Percentiles rank a stretch among this genome's conserved stretches.
Evolutionary conservation across 2,329 filamentous ascomycete species (phyloP).

Genomic region (Gliomastix tumulicola): DNA sequence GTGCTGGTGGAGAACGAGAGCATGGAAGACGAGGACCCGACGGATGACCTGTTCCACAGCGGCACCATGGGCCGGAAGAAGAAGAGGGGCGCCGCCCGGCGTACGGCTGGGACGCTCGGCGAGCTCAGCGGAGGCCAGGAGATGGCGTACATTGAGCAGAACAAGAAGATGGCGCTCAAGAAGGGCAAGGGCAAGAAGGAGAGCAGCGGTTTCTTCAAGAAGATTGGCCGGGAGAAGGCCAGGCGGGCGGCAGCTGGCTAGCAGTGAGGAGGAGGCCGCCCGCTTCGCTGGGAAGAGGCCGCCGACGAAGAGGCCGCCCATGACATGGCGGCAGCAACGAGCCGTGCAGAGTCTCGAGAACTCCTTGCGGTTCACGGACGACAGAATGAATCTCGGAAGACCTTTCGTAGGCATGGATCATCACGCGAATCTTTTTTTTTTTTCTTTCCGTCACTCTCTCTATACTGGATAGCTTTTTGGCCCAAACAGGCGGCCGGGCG

Average conservation of each 20-base stretch:
- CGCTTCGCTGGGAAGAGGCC: too few relatives aligned
- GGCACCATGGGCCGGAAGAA: conserved; percentile 37
- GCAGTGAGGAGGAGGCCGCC: too few relatives aligned
- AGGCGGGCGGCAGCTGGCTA: conserved; percentile 24
- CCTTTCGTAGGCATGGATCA: too few relatives aligned
- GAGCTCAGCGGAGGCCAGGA: conserved; percentile 88
- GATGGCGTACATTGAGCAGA: conserved; percentile 93
- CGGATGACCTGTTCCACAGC: conserved; percentile 31
- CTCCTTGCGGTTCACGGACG: too few relatives aligned
- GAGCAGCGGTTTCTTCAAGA: conserved; percentile 32
- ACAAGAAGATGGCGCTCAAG: conserved; percentile 49
- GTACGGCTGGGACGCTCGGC: conserved; percentile 78
- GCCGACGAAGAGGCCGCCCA: too few relatives aligned
- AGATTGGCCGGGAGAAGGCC: conserved; percentile 32
- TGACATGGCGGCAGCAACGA: too few relatives aligned
- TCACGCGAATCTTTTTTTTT: too few relatives aligned
- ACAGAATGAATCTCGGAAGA: too few relatives aligned
- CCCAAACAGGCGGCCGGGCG: too few relatives aligned
- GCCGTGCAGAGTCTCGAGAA: too few relatives aligned
- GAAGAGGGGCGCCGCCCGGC: conserved; percentile 55
- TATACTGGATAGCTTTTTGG: too few relatives aligned
- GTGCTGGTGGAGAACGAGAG: conserved; percentile 84
- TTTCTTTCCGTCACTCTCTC: too few relatives aligned
- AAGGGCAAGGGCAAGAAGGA: conserved; percentile 30
- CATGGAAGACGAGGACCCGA: conserved; percentile 63